Base-by-base conservation (phyloP, 345 rosid genomes). In the Lepidium sativum region DNA sequence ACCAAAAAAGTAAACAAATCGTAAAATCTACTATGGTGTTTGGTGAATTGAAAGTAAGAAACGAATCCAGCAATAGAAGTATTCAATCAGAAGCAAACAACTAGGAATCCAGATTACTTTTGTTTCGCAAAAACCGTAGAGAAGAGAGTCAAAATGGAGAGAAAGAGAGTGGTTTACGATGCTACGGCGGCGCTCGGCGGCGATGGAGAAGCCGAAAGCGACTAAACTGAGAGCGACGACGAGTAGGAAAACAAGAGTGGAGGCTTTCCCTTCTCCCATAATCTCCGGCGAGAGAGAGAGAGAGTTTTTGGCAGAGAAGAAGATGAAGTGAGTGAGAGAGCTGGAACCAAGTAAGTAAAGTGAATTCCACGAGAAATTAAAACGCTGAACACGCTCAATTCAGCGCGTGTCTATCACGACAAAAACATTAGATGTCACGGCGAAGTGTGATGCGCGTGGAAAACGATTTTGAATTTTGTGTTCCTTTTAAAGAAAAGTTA, bases 161-260 rank as follows among this genome's bases (percentile, higher is more conserved):
- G 42, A 23, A 4, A 23, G 25, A 54, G 23, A 40, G 29, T 20
- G 64, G 39, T 67, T 73, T 74, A 94, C 99, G 58, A 73, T 73
- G 83, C 97, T 90, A 47, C 96, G 77, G 50, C 97, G 79, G 53
- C 97, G 87, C 80, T 90, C 99, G 18, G 99, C 99, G 54, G 99
- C 99, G 74, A 94, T 72, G 79, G 99, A 78, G 72, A 90, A 92
- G 38, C 96, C 97, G 57, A 94, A 94, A 18, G 99, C 97, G 15
- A 90, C 85, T 66, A 94, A 80, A 67, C 96, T 70, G n/a, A 90
- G 88, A 21, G 83, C 75, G 47, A 90, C 82, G 66, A 87, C 86
- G 12, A 86, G 71, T 62, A 94, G 65, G 73, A 87, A 84, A 12
- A 94, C 95, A 5, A 94, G 70, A 41, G 86, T 82, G 4, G 89